Evolutionary conservation across 176 grass and related monocot genomes (phyloP), one percentile per base, ranked within the genome.

Genomic region (Ensete glaucum): DNA sequence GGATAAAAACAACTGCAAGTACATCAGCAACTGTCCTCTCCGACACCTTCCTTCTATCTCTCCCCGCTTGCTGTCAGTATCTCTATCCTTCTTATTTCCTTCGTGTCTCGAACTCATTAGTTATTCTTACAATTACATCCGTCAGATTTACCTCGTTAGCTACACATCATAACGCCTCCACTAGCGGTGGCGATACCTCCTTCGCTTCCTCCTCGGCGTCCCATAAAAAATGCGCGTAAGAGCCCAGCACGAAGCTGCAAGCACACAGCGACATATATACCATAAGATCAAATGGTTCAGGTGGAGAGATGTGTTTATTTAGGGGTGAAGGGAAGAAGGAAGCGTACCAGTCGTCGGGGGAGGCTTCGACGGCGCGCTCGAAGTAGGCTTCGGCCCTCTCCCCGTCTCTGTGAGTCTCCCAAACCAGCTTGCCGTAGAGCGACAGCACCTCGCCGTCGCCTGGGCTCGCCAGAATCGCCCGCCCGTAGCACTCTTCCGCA

Each of bases 401-500:
- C 66, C 78, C 87, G 64, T 92, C 85, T 73, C 73, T 80, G n/a
- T 80, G 68, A 8, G 87, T 81, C 87, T 92, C 87, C 93, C 93
- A 96, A 15, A 96, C 76, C 64, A 96, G 81, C 76, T 78, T 81
- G 7, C 87, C 89, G 82, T 96, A 96, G 43, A 88, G 93, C 80
- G 87, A 87, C 43, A 92, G 83, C 83, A 92, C 75, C 76, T 96
- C 93, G 24, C 83, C 89, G 73, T 96, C 93, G 48, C 73, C 85
- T 1, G 89, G 89, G 71, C 59, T 74, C 21, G 73, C 80, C 9
- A 96, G 87, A 63, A 96, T 75, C n/a, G 93, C 93, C 21, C 89
- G 78, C 22, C 68, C 93, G 81, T 92, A 96, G 83, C 50, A 90
- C 1, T 80, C 89, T 81, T 96, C 93, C 24, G 89, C 93, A 65